phyloP scores from a whole-genome alignment of 805 yeast species.

The Ogataea trehalophila region DNA sequence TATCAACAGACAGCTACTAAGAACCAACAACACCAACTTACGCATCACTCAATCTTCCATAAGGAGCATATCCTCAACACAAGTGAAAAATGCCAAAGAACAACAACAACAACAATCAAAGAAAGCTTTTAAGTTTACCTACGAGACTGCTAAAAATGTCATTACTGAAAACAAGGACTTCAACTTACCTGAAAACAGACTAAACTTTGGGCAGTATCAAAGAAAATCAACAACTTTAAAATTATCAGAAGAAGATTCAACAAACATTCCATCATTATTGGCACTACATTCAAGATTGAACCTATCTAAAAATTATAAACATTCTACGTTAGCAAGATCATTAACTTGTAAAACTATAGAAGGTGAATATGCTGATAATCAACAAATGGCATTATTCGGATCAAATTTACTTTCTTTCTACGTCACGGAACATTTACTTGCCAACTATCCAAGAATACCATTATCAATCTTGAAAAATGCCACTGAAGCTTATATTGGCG shows the following conservation, averaged over 20 bases:
- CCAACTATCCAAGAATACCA: slow-evolving; percentile 88
- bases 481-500: slow-evolving; percentile 69
- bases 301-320: slow-evolving; percentile 52
- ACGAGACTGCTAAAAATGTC: slow-evolving; percentile 24
- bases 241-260: slow-evolving; percentile 47
- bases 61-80: slow-evolving; percentile 12
- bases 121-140: slow-evolving; percentile 22
- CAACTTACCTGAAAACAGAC: slow-evolving; percentile 16
- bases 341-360: slow-evolving; percentile 49
- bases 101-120: slow-evolving; percentile 3
- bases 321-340: slow-evolving; percentile 73
- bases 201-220: slow-evolving; percentile 31
- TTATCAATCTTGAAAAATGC: slow-evolving; percentile 70
- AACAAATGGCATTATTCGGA: slow-evolving; percentile 80
- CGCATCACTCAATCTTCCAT: neutral
- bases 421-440: slow-evolving; percentile 65
- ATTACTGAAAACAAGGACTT: slow-evolving; percentile 12
- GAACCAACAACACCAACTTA: neutral
- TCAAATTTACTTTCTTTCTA: slow-evolving; percentile 70
- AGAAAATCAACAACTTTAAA: slow-evolving; percentile 23
- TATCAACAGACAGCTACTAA: slow-evolving; percentile 4
- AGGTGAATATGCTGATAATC: slow-evolving; percentile 59
- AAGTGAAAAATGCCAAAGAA: slow-evolving; percentile 4
- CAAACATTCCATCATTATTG: slow-evolving; percentile 62
- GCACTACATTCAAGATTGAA: slow-evolving; percentile 75